A percentile compares a stretch with the other conserved stretches of the same genome.
Conservation (phyloP, 225 moss, liverwort and hornwort species). For the Neckera pumila region DNA sequence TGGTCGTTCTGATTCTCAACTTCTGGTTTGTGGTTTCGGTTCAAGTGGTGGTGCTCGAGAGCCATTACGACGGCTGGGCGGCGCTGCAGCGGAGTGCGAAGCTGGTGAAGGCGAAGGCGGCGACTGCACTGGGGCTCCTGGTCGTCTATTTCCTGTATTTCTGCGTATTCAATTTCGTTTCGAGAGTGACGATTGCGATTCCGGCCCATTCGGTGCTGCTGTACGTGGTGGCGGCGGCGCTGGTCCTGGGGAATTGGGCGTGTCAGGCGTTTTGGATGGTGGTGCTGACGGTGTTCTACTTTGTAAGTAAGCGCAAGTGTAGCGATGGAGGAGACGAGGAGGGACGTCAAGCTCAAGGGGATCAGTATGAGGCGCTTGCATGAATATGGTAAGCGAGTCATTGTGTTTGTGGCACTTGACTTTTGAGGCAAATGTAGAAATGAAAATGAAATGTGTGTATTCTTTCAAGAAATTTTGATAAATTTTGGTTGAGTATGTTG, state of each 20-base stretch:
- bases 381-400: neutral
- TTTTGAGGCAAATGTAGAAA: neutral
- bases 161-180: fast-evolving
- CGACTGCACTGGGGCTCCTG: neutral
- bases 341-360: neutral
- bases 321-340: neutral
- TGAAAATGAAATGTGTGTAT: neutral
- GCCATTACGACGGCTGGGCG: neutral
- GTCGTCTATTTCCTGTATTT: neutral
- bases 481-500: neutral
- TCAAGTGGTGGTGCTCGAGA: neutral
- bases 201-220: neutral
- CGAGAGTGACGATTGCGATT: fast-evolving
- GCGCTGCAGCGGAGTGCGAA: neutral
- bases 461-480: neutral
- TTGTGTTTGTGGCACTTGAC: neutral
- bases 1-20: neutral
- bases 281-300: neutral
- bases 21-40: neutral
- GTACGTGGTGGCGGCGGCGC: neutral
- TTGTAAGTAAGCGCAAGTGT: neutral
- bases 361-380: neutral
- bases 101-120: neutral
- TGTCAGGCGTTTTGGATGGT: fast-evolving
- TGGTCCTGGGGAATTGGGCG: fast-evolving